Evolutionary conservation across 306 rosid species (phyloP), one percentile per base, ranked within the genome.

Genomic region (Quercus glauca): DNA sequence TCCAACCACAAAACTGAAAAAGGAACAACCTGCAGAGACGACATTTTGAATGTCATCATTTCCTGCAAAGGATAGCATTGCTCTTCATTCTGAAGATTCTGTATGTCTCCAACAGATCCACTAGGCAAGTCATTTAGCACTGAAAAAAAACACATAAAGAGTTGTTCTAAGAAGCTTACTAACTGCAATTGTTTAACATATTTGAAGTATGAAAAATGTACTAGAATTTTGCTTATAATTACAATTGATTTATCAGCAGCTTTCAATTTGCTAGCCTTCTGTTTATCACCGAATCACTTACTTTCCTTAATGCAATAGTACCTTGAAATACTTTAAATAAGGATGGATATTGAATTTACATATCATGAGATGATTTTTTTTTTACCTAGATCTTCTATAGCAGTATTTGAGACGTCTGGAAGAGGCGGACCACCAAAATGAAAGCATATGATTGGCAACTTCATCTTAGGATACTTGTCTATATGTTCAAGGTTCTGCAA

Each of bases 381-480:
- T 21, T 74, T 75, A 75, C 78, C 78, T 41, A 75, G 59, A 25
- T 18, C 55, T 20, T 45, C 59, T 55, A 75, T 58, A 59, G 78
- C 25, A 35, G 6, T 55, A 31, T 26, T 58, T 33, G 78, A 57
- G 78, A 75, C 25, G 59, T 75, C 78, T 2, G 78, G 78, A 35
- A 75, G 78, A 21, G 78, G 78, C 8, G 55, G 56, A 59, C 70
- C 70, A 56, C 78, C 78, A 19, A 58, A 53, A 37, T 21, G 43
- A 21, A 75, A 75, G 69, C 78, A 75, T 33, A 75, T 75, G 15
- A 58, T 75, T 58, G 70, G 78, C 70, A 58, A 75, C 21, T 75
- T n/a, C 53, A 19, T 26, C 33, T 74, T 58, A 33, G 69, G 43
- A 55, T 74, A 41, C 31, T 57, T 11, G 33, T 74, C 15, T 49